A percentile compares a stretch with the other conserved stretches of the same genome.
Evolutionary conservation across 2,329 filamentous ascomycete species (phyloP).

Genomic region (Diplodia scrobiculata): DNA sequence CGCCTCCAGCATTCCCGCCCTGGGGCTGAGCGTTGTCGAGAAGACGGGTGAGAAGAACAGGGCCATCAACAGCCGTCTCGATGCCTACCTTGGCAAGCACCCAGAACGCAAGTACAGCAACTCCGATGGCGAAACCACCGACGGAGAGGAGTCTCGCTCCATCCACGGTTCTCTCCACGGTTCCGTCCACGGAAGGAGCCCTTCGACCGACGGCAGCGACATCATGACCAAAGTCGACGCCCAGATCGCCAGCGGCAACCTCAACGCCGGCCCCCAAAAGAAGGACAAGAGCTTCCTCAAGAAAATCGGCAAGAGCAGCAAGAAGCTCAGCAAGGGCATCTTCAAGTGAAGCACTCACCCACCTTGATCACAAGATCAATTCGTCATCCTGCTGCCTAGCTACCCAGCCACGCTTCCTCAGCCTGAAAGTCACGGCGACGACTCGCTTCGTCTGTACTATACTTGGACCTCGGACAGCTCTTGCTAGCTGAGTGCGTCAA

Average conservation of each 20-base stretch:
- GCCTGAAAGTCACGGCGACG: neutral
- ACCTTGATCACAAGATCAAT: neutral
- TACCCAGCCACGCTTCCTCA: slow-evolving; percentile 1
- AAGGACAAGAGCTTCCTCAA: slow-evolving; percentile 41
- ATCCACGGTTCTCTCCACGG: slow-evolving; percentile 32
- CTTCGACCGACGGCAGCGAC: slow-evolving; percentile 38
- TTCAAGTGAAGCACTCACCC: slow-evolving; percentile 37
- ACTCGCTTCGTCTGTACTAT: slow-evolving; percentile 13
- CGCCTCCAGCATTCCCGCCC: slow-evolving; percentile 40
- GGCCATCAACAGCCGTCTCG: slow-evolving; percentile 45
- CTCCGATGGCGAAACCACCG: slow-evolving; percentile 31
- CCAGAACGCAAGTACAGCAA: slow-evolving; percentile 29
- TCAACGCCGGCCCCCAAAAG: slow-evolving; percentile 37
- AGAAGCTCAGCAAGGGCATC: slow-evolving; percentile 41
- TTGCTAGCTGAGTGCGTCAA: neutral
- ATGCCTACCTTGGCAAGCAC: slow-evolving; percentile 41
- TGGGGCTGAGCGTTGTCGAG: slow-evolving; percentile 25
- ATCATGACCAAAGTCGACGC: slow-evolving; percentile 26
- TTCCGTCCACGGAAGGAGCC: neutral
- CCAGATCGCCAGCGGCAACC: slow-evolving; percentile 36
- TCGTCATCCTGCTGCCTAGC: slow-evolving; percentile 7
- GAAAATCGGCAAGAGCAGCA: slow-evolving; percentile 42
- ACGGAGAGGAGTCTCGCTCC: slow-evolving; percentile 37
- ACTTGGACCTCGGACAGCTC: slow-evolving; percentile 5
- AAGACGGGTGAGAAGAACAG: slow-evolving; percentile 45